Percentiles rank a stretch among this genome's conserved stretches.
These are phyloP conservation scores for Castanea sativa DNA, from an alignment of 306 rosid genomes.

Conservation along the genomic window DNA sequence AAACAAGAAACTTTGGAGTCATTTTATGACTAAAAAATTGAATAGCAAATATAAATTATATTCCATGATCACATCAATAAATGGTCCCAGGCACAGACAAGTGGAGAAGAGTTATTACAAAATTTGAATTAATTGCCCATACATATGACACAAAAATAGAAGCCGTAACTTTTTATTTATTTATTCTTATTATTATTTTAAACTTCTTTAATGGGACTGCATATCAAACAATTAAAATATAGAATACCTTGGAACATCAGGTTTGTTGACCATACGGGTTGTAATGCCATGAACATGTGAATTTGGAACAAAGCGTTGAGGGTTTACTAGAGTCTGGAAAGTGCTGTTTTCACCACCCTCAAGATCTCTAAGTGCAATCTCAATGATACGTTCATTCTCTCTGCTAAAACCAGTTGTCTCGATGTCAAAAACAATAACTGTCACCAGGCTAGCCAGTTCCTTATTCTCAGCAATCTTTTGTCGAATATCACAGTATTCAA, in stretches of 20 bases:
- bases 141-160: not conserved
- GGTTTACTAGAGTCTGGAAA: constrained; percentile 86
- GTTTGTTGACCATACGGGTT: constrained; percentile 52
- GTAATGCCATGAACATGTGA: constrained; percentile 61
- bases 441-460: constrained; percentile 53
- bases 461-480: constrained; percentile 52
- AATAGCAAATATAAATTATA: not conserved
- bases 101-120: not conserved
- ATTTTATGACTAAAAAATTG: too few species aligned
- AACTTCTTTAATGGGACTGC: not conserved
- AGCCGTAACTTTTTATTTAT: not conserved
- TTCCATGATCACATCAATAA: not conserved
- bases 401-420: constrained; percentile 82
- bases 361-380: constrained; percentile 80
- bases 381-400: constrained; percentile 57
- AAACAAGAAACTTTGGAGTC: not conserved
- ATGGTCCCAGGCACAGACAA: not conserved
- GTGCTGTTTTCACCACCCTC: constrained; percentile 85
- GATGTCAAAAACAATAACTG: constrained; percentile 62
- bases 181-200: not conserved
- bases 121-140: not conserved
- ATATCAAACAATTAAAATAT: constrained; percentile 3
- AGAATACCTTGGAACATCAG: constrained; percentile 82
- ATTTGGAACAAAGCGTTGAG: constrained; percentile 53
- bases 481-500: constrained; percentile 47